phyloP scores from a whole-genome alignment of 108 stramenopile species.

The Licmophora abbreviata region DNA sequence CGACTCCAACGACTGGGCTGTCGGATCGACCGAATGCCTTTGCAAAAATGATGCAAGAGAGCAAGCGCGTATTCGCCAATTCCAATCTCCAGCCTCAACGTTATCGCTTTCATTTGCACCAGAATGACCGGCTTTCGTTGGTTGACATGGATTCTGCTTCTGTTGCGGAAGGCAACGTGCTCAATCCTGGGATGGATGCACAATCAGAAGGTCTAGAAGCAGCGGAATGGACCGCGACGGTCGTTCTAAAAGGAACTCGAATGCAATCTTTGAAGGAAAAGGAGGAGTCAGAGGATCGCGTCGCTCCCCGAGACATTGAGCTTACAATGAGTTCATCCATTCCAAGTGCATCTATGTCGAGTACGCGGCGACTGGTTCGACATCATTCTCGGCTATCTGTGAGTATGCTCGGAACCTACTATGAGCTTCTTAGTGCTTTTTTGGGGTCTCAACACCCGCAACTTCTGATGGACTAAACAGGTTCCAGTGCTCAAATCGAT shows the following conservation, averaged over 20 bases:
- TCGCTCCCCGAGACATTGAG: conserved; percentile 9
- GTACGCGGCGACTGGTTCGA: conserved; percentile 26
- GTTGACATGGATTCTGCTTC: conserved; percentile 11
- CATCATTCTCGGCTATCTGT: conserved; percentile 55
- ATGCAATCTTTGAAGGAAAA: neutral
- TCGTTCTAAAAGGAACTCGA: conserved; percentile 11
- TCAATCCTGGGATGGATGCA: too few species aligned
- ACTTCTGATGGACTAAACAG: neutral
- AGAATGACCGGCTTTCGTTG: too few species aligned
- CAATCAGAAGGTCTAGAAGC: too few species aligned
- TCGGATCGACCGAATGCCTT: too few species aligned
- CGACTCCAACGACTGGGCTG: neutral
- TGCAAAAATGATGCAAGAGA: conserved; percentile 47
- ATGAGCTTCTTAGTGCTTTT: neutral
- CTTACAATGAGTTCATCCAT: conserved; percentile 20
- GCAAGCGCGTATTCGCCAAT: conserved; percentile 30
- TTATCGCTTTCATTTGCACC: conserved; percentile 29
- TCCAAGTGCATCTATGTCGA: conserved; percentile 6
- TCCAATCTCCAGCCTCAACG: conserved; percentile 4
- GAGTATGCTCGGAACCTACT: neutral
- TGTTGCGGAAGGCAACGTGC: neutral
- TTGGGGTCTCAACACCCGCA: neutral
- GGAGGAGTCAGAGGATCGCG: conserved; percentile 5
- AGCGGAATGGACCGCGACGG: conserved; percentile 26
- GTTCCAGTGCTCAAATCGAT: conserved; percentile 78